Base-by-base conservation (phyloP, 805 yeast genomes). In the Spathaspora sp. region DNA sequence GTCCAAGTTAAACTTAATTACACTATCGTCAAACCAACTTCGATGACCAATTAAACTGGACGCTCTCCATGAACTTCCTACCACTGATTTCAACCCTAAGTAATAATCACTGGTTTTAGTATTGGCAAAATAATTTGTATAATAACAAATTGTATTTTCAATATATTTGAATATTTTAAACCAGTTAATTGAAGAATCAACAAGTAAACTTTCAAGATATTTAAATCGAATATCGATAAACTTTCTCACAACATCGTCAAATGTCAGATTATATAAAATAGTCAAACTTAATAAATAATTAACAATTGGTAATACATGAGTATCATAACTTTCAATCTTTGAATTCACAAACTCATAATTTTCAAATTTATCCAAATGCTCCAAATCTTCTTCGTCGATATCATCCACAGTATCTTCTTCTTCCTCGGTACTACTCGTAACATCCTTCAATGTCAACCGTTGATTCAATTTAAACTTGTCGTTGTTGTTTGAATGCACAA, bases 271-370 rank as follows among this genome's bases (percentile, higher is more conserved):
- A 49, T 63, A 61, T 18, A 72, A 55, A 5, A 73, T 58, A 23
- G 66, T 57, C 49, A 67, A 73, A 19, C 74, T 61, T 12, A 68
- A 45, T 19, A 73, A 51, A 47, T 63, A 70, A 46, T 69, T 71
- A 12, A 63, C 57, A 9, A 73, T 63, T 0, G 73, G 70, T 5
- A 61, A 48, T 5, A 62, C 50, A 42, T 54, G 53, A 16, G 47
- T 54, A 38, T 55, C 49, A 31, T 56, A 57, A 9, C 49, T 43
- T 18, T 42, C 48, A 7, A 44, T 29, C 12, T 49, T 46, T 18
- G 47, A 40, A 46, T 42, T 28, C 1, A 28, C 52, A 17, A 47
- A 31, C 38, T 48, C 56, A 19, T 51, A 52, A 35, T 42, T 45
- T 18, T 49, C 53, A 42, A 49, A 50, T n/a, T 43, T 49, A 38